Evolutionary conservation across 1,139 yeast species (phyloP), one percentile per base, ranked within the genome.

Genomic region (Trichomonascaceae sp.): DNA sequence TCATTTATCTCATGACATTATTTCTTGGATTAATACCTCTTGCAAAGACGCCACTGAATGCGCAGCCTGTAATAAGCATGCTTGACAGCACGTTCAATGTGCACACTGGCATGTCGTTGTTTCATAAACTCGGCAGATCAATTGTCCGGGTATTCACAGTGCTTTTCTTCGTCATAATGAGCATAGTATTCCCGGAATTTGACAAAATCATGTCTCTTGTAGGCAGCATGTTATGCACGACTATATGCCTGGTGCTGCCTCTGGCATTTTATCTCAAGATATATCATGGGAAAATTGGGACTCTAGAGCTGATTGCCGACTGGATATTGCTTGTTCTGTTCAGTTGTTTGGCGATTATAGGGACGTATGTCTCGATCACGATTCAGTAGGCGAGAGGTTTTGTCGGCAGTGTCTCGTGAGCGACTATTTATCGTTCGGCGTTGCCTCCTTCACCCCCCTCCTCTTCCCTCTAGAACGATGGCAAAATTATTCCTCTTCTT

Each of bases 21-120:
- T 72, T 88, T 49, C 86, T 90, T 74, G 87, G 96, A 43, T 64
- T 90, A 44, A 82, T 91, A 27, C 97, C 98, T 1, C 70, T 90
- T 46, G 90, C 96, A 1, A 91, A 91, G 66, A 82, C 93, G 1
- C 96, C 98, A 0, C 75, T 91, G 50, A 87, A 85, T 63, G 90
- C 95, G 8, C 82, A 93, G 62, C 98, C 98, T 0, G 85, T 91
- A 45, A 81, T 88, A 19, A 79, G 93, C 5, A 85, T 95, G 0
- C 67, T 82, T 13, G 88, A 84, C 58, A 69, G 73, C 17, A 57
- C 79, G 27, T 60, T 74, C 39, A 74, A 73, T 7, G 68, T 75
- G 9, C 67, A 68, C 43, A 65, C 67, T 17, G 59, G 53, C 39
- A 45, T 49, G 22, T 44, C 50, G 13, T 19, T 32, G 43, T n/a